A percentile compares a stretch with the other conserved stretches of the same genome.
Evolutionary conservation across 768 basidiomycete genomes (phyloP).

Genomic region (Cyclocybe cylindracea): DNA sequence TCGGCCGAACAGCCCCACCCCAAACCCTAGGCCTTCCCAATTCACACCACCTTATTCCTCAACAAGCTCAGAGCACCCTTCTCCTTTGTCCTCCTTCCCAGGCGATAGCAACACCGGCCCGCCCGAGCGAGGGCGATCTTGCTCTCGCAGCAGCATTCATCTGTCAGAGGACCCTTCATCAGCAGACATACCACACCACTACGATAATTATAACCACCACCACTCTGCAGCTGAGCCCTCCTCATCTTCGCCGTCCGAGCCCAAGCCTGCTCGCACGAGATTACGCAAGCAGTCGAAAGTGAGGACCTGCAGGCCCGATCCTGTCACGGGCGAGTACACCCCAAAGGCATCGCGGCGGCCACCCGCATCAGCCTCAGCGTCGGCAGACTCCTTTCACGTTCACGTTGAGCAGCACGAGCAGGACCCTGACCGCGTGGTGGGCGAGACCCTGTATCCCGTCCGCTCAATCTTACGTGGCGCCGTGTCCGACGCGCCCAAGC

Average conservation of each 20-base stretch:
- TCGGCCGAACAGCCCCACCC: constrained; percentile 7
- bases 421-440: constrained; percentile 14
- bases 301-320: constrained; percentile 11
- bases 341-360: constrained; percentile 13
- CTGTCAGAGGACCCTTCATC: constrained; percentile 3
- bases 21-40: constrained; percentile 7
- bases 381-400: too few relatives aligned
- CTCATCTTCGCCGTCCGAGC: constrained; percentile 6
- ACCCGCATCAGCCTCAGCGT: background rate
- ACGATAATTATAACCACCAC: background rate
- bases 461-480: constrained; percentile 18
- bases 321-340: constrained; percentile 12
- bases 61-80: constrained; percentile 5
- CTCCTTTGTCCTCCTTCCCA: constrained; percentile 13
- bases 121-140: constrained; percentile 2
- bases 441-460: constrained; percentile 19
- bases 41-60: constrained; percentile 8
- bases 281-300: constrained; percentile 24
- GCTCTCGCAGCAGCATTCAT: constrained; percentile 3
- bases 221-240: background rate
- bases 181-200: constrained; percentile 1
- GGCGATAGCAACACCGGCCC: constrained; percentile 1
- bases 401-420: constrained; percentile 3
- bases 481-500: constrained; percentile 30
- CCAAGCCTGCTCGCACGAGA: constrained; percentile 20